These are phyloP conservation scores for Arxiozyma telluris DNA, from an alignment of 1,139 yeast species.

Conservation along the genomic window DNA sequence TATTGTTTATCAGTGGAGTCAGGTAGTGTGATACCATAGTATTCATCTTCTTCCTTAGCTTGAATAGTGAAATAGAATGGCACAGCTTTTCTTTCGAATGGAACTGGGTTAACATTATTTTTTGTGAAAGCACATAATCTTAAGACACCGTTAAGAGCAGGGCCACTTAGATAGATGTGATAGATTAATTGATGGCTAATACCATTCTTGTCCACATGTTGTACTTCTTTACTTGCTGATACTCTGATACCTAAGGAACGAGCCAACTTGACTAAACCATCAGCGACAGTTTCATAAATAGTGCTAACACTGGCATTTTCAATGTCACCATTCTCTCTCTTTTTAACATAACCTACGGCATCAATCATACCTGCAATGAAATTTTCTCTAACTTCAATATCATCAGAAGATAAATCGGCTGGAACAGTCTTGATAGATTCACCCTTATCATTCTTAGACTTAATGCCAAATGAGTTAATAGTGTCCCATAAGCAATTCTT, in stretches of 20 bases:
- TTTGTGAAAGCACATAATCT: slow-evolving; percentile 7
- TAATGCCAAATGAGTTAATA: slow-evolving; percentile 7
- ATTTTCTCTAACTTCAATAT: slow-evolving; percentile 32
- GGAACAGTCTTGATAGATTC: slow-evolving; percentile 18
- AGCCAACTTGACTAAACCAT: slow-evolving; percentile 31
- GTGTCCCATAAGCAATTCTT: slow-evolving; percentile 3
- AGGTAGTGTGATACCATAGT: slow-evolving; percentile 36
- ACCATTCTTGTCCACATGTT: not conserved
- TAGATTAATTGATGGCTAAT: not conserved
- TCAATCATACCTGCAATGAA: slow-evolving; percentile 38
- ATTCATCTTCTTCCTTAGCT: slow-evolving; percentile 28
- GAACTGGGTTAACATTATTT: slow-evolving; percentile 6
- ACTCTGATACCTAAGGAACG: slow-evolving; percentile 36
- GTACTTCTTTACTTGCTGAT: slow-evolving; percentile 12
- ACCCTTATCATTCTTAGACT: not conserved
- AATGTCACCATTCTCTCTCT: slow-evolving; percentile 2
- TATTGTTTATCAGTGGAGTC: slow-evolving; percentile 36
- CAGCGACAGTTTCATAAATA: slow-evolving; percentile 4
- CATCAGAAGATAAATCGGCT: slow-evolving; percentile 16
- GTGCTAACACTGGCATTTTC: slow-evolving; percentile 24
- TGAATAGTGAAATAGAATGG: slow-evolving; percentile 29
- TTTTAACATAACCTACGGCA: slow-evolving; percentile 28
- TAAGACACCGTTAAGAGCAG: slow-evolving; percentile 6
- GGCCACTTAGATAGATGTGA: slow-evolving; percentile 7
- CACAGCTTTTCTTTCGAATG: slow-evolving; percentile 22